Conservation (phyloP, 306 rosid genomes). For the Cucurbita maxima region DNA sequence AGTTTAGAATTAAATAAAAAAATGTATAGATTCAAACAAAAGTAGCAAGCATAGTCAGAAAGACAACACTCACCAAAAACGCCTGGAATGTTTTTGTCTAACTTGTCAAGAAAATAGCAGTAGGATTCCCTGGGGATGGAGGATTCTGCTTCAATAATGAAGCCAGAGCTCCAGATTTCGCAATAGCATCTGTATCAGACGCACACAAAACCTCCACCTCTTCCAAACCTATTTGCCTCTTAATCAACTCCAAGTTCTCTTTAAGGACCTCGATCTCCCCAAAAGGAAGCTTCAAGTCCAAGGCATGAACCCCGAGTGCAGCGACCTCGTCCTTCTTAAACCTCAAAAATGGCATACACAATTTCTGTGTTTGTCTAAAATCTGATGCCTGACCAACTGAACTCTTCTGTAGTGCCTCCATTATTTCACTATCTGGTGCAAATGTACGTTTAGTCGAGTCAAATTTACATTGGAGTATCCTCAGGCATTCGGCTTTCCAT, state of each 20-base stretch:
- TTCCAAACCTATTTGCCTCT: constrained; percentile 66
- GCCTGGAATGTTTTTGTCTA: background rate
- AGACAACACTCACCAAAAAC: background rate
- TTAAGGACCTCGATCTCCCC: constrained; percentile 72
- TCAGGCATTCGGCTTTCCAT: constrained; percentile 82
- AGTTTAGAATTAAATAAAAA: background rate
- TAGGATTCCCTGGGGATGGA: constrained; percentile 81
- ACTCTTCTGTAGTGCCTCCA: constrained; percentile 43
- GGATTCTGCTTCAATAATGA: constrained; percentile 51
- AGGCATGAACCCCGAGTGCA: constrained; percentile 56
- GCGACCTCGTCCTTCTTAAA: constrained; percentile 63
- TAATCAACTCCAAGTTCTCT: constrained; percentile 65
- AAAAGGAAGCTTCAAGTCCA: constrained; percentile 61
- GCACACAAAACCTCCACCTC: constrained; percentile 53
- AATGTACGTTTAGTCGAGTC: constrained; percentile 26
- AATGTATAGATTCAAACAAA: background rate
- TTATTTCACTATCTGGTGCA: constrained; percentile 39
- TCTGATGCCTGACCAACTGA: constrained; percentile 44
- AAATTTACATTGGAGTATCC: constrained; percentile 47
- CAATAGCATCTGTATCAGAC: constrained; percentile 35
- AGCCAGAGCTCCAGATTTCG: constrained; percentile 51
- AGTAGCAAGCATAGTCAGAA: background rate
- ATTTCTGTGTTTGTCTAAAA: constrained; percentile 50
- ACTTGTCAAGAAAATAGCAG: constrained; percentile 55
- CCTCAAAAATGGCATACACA: constrained; percentile 78